phyloP scores from a whole-genome alignment of 495 filamentous ascomycete genomes.

The Cetradonia linearis region DNA sequence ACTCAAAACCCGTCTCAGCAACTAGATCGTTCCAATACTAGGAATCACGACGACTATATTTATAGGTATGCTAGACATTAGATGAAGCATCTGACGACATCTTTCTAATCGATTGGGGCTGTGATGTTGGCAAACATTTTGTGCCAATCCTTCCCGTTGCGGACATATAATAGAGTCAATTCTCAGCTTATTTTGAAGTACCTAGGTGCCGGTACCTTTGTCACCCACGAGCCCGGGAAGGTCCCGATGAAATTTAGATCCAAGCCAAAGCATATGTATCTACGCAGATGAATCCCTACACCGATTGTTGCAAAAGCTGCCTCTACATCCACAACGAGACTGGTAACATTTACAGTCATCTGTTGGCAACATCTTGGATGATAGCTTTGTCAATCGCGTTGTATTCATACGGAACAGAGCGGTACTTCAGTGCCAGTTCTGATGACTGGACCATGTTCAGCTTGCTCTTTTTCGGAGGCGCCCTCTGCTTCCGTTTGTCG shows the following conservation, averaged over 20 bases:
- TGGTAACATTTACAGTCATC: conserved; percentile 38
- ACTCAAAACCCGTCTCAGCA: background rate
- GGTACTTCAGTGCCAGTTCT: conserved; percentile 28
- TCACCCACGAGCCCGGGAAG: too few relatives aligned
- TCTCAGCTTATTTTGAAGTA: too few relatives aligned
- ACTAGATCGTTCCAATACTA: background rate
- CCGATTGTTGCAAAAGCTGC: conserved; percentile 25
- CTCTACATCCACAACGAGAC: conserved; percentile 41
- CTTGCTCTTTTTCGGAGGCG: conserved; percentile 33
- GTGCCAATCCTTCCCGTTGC: too few relatives aligned
- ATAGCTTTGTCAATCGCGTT: conserved; percentile 26
- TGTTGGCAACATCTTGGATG: conserved; percentile 30
- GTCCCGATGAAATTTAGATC: too few relatives aligned
- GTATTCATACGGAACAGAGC: conserved; percentile 25
- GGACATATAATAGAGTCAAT: too few relatives aligned
- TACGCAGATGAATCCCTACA: conserved; percentile 25
- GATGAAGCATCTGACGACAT: too few relatives aligned
- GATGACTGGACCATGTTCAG: conserved; percentile 35
- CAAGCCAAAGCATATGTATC: too few relatives aligned
- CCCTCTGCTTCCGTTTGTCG: conserved; percentile 35
- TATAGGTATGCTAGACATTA: too few relatives aligned
- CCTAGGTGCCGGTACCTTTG: too few relatives aligned
- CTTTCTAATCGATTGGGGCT: too few relatives aligned
- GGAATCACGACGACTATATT: too few relatives aligned
- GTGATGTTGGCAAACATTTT: too few relatives aligned